Evolutionary conservation across 768 basidiomycete genomes (phyloP), one percentile per base, ranked within the genome.

Genomic region (Albatrellus ellisii): DNA sequence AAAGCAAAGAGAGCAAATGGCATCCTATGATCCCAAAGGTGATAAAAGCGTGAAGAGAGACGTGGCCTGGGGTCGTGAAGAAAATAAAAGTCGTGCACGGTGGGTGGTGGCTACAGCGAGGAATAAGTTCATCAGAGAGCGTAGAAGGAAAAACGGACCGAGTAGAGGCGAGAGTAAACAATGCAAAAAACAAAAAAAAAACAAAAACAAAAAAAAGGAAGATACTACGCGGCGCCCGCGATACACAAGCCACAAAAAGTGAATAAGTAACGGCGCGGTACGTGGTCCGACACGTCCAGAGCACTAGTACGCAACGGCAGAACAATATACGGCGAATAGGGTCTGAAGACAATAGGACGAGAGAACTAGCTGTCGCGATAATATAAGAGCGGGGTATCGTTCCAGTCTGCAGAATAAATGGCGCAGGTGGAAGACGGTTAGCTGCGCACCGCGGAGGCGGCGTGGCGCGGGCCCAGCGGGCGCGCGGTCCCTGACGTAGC

Each of bases 231-330:
- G n/a, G n/a, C n/a, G n/a, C n/a, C n/a, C n/a, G 36, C 6, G 22
- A 38, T 38, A 38, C 6, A 28, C 43, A 43, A 26, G 41, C 42
- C 41, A 29, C 42, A 48, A 44, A 49, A 44, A 48, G 46, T 39
- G 43, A 48, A 50, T 50, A 50, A 50, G 46, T 50, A 48, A 49
- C 39, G 48, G 42, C 36, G 47, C 42, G 46, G 36, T 42, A 24
- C 40, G 3, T 42, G 35, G 38, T 36, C 4, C 9, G 31, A 43
- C 38, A 41, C n/a, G n/a, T n/a, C n/a, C n/a, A n/a, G n/a, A n/a
- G n/a, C n/a, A n/a, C n/a, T n/a, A n/a, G n/a, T n/a, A n/a, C n/a
- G n/a, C 39, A 42, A 48, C 47, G 37, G 36, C 37, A 25, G 11
- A 36, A 9, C 7, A 27, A 50, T 50, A 43, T 48, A 50, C 48